These are phyloP conservation scores for Coemansia sp. DNA, from an alignment of 192 early-diverging fungal species.

Conservation along the genomic window DNA sequence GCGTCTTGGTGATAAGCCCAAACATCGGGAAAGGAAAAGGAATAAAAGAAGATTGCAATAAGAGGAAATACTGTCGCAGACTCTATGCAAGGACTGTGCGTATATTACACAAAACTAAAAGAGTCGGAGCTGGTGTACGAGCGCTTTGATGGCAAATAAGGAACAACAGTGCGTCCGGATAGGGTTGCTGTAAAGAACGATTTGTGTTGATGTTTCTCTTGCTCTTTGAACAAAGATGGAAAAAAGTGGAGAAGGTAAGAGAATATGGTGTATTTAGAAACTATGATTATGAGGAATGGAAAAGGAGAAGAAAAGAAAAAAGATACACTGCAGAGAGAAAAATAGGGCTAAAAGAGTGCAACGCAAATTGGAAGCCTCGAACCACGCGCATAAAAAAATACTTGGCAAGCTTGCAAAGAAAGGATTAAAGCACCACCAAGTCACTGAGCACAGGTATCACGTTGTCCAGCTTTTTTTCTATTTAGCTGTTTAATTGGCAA, in stretches of 20 bases:
- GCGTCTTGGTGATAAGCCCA: slow-evolving; percentile 39
- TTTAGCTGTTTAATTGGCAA: background rate
- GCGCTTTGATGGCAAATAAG: too few relatives aligned
- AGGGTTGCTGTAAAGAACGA: too few relatives aligned
- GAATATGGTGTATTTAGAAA: too few relatives aligned
- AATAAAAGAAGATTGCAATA: background rate
- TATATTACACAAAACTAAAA: too few relatives aligned
- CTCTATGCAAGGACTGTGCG: too few relatives aligned
- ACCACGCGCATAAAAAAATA: slow-evolving; percentile 16
- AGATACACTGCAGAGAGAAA: background rate
- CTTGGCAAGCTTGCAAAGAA: background rate
- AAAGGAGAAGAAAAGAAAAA: slow-evolving; percentile 9
- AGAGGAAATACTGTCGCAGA: background rate
- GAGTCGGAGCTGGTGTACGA: too few relatives aligned
- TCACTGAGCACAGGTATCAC: background rate
- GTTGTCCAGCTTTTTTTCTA: background rate
- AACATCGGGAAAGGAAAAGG: slow-evolving; percentile 27
- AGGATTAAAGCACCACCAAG: background rate
- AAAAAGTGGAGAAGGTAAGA: too few relatives aligned
- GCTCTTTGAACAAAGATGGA: too few relatives aligned
- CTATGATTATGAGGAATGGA: background rate
- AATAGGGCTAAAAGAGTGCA: background rate
- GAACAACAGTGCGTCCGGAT: too few relatives aligned
- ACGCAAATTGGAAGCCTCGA: slow-evolving; percentile 15
- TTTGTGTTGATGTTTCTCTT: too few relatives aligned